Evolutionary conservation across 345 rosid species (phyloP).

Genomic region (Erysimum cheiranthoides): DNA sequence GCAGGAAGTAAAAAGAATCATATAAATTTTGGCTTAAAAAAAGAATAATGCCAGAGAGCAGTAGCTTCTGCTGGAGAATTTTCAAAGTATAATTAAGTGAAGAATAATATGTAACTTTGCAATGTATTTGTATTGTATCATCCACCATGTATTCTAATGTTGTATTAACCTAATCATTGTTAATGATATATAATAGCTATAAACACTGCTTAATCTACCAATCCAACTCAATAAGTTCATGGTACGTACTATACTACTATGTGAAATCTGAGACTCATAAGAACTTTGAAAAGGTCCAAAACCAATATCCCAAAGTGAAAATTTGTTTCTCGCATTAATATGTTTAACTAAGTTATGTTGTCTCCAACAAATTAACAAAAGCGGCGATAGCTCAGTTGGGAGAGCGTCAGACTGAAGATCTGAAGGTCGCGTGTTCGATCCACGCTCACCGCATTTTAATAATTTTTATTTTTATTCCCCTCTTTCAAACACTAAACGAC

Average conservation of each 20-base stretch:
- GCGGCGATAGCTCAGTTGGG: constrained; percentile 84
- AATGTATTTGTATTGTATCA: constrained; percentile 31
- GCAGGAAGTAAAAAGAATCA: constrained; percentile 49
- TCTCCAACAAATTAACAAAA: background rate
- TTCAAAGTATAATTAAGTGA: constrained; percentile 20
- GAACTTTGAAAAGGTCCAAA: no score
- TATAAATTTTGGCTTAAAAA: constrained; percentile 1
- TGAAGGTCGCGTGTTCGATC: constrained; percentile 88
- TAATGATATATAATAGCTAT: constrained; percentile 5
- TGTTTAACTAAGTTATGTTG: background rate
- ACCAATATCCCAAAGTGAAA: no score
- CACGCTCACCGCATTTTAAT: constrained; percentile 61
- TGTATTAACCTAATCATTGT: constrained; percentile 25
- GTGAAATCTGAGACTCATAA: background rate
- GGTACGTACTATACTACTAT: no score
- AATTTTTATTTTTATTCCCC: background rate
- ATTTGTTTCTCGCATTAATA: no score
- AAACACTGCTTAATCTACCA: constrained; percentile 5
- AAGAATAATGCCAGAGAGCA: constrained; percentile 40
- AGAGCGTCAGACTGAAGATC: constrained; percentile 99
- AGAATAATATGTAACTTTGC: background rate
- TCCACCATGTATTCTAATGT: constrained; percentile 7
- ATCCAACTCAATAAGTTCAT: background rate
- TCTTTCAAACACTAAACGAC: background rate
- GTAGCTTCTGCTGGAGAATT: constrained; percentile 38